Conservation (phyloP, 2,329 filamentous ascomycete species). For the Berkeleyomyces rouxiae region DNA sequence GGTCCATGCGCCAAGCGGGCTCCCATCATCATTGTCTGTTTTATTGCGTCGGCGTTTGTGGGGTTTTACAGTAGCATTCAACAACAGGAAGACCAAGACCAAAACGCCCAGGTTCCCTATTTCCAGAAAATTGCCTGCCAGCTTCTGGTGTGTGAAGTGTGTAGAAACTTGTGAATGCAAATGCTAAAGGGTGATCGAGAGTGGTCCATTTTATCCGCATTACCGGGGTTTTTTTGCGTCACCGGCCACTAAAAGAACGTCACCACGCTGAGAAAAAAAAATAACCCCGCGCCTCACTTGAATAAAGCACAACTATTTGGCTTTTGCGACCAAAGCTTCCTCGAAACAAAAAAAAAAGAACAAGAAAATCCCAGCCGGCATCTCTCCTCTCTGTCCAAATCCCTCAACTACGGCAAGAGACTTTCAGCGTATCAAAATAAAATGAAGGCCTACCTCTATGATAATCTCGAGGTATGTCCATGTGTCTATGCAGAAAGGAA, state of each 20-base stretch:
- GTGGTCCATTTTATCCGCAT: too few species aligned
- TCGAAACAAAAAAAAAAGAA: neutral
- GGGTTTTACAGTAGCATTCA: neutral
- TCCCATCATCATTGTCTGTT: neutral
- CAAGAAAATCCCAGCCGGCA: neutral
- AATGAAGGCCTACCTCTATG: slow-evolving; percentile 45
- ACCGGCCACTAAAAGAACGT: slow-evolving; percentile 2
- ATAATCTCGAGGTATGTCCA: slow-evolving; percentile 33
- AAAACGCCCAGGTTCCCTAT: too few species aligned
- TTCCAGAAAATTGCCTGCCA: too few species aligned
- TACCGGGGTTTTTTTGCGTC: neutral
- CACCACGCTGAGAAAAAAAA: neutral
- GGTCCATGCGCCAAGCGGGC: too few species aligned
- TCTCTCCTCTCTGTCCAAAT: neutral
- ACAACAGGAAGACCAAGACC: neutral
- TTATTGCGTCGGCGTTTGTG: neutral
- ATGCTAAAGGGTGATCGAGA: too few species aligned
- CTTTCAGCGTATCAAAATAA: neutral
- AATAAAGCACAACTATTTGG: neutral
- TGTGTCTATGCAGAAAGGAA: neutral
- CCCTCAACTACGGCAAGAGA: neutral
- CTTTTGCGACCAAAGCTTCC: neutral
- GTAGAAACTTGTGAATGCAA: too few species aligned
- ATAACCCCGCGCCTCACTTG: neutral
- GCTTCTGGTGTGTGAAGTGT: too few species aligned